Evolutionary conservation across 176 grass and related monocot species (phyloP).

Genomic region (Zoysia pacifica): DNA sequence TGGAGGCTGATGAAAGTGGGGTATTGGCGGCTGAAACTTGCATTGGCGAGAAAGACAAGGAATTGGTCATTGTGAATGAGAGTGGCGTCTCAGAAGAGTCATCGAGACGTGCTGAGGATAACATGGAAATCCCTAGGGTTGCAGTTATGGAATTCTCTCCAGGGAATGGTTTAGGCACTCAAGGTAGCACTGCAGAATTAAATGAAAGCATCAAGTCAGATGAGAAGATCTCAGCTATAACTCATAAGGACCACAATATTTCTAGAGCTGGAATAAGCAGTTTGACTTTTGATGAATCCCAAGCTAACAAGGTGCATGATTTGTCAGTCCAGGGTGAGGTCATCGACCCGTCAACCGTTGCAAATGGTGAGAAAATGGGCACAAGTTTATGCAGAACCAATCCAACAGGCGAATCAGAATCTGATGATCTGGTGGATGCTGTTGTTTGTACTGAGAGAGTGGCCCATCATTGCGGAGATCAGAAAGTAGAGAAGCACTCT

Average conservation of each 20-base stretch:
- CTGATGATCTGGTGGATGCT: slow-evolving; percentile 36
- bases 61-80: slow-evolving; percentile 9
- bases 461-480: slow-evolving; percentile 26
- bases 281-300: slow-evolving; percentile 19
- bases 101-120: slow-evolving; percentile 15
- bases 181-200: slow-evolving; percentile 11
- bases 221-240: slow-evolving; percentile 16
- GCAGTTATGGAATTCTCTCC: slow-evolving; percentile 10
- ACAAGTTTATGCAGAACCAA: slow-evolving; percentile 27
- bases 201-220: slow-evolving; percentile 21
- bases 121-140: slow-evolving; percentile 1
- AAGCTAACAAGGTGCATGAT: slow-evolving; percentile 23
- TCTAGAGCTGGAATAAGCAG: slow-evolving; percentile 12
- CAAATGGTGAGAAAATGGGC: slow-evolving; percentile 21
- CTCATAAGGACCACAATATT: slow-evolving; percentile 19
- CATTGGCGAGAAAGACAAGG: slow-evolving; percentile 25
- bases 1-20: slow-evolving; percentile 12
- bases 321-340: slow-evolving; percentile 50
- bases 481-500: slow-evolving; percentile 32
- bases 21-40: slow-evolving; percentile 26
- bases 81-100: slow-evolving; percentile 3
- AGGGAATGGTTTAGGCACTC: slow-evolving; percentile 31
- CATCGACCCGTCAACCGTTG: slow-evolving; percentile 29
- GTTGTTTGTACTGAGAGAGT: slow-evolving; percentile 36
- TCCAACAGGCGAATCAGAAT: slow-evolving; percentile 27